phyloP scores from a whole-genome alignment of 2,329 filamentous ascomycete genomes.

The Alternaria metachromatica region DNA sequence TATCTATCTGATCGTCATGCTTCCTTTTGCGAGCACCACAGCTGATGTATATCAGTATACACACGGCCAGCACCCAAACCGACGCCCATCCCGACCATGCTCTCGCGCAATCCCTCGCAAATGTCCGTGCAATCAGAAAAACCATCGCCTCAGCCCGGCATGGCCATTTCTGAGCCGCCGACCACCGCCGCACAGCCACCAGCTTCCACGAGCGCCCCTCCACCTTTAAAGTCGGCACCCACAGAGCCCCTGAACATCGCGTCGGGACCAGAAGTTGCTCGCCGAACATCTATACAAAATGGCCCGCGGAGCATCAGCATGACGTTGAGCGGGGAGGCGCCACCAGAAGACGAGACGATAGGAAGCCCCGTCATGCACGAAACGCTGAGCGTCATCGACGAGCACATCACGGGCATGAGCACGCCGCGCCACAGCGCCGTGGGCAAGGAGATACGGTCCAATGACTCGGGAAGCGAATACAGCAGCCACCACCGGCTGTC shows the following conservation, averaged over 20 bases:
- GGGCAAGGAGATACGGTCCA: conserved; percentile 61
- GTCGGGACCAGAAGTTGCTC: conserved; percentile 12
- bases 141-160: conserved; percentile 18
- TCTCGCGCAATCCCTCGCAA: conserved; percentile 41
- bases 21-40: neutral
- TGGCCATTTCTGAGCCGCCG: conserved; percentile 27
- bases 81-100: conserved; percentile 35
- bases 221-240: conserved; percentile 24
- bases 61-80: conserved; percentile 64
- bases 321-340: conserved; percentile 40
- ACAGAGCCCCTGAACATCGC: conserved; percentile 42
- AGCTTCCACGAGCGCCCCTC: conserved; percentile 21
- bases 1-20: conserved; percentile 1
- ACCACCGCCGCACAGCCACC: conserved; percentile 18
- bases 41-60: conserved; percentile 60
- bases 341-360: conserved; percentile 52
- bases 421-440: conserved; percentile 63
- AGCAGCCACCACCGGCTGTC: conserved; percentile 83
- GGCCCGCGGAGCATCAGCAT: conserved; percentile 45
- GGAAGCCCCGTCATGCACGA: conserved; percentile 88
- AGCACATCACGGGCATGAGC: conserved; percentile 90
- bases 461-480: conserved; percentile 89
- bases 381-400: conserved; percentile 93
- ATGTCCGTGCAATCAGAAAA: conserved; percentile 20
- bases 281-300: conserved; percentile 27